phyloP scores from a whole-genome alignment of 1,284 basidiomycete genomes.

The Agaricales sp. region DNA sequence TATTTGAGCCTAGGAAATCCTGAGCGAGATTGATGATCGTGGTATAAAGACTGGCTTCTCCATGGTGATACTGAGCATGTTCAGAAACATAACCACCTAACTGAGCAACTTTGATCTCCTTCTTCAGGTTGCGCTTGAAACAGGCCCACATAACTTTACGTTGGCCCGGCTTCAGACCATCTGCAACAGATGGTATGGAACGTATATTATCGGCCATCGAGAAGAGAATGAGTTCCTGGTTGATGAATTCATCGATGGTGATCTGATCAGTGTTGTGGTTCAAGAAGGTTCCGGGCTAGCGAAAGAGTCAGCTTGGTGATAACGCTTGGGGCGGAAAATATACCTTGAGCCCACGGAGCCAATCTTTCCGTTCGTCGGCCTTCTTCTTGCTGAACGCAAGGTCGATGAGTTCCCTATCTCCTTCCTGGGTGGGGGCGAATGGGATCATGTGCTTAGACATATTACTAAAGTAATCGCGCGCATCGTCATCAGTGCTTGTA shows the following conservation, averaged over 20 bases:
- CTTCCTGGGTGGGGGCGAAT: conserved; percentile 75
- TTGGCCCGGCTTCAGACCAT: conserved; percentile 98
- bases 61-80: conserved; percentile 95
- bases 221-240: conserved; percentile 96
- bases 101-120: conserved; percentile 85
- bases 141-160: conserved; percentile 94
- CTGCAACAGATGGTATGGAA: conserved; percentile 88
- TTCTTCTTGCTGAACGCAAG: conserved; percentile 99
- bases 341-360: conserved; percentile 90
- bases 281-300: conserved; percentile 86
- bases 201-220: conserved; percentile 99
- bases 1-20: conserved; percentile 93
- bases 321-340: conserved; percentile 11
- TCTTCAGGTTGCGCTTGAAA: conserved; percentile 91
- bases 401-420: conserved; percentile 87
- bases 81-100: conserved; percentile 92
- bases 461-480: conserved; percentile 87
- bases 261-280: conserved; percentile 87
- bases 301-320: conserved; percentile 6
- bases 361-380: conserved; percentile 97
- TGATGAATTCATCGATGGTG: conserved; percentile 91
- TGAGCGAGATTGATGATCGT: conserved; percentile 96
- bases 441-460: conserved; percentile 94
- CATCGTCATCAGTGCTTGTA: conserved; percentile 83
- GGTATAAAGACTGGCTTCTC: conserved; percentile 76